Percentiles rank a stretch among this genome's conserved stretches.
Evolutionary conservation across 1,284 basidiomycete species (phyloP).

Genomic region (Fomitopsis pinicola): DNA sequence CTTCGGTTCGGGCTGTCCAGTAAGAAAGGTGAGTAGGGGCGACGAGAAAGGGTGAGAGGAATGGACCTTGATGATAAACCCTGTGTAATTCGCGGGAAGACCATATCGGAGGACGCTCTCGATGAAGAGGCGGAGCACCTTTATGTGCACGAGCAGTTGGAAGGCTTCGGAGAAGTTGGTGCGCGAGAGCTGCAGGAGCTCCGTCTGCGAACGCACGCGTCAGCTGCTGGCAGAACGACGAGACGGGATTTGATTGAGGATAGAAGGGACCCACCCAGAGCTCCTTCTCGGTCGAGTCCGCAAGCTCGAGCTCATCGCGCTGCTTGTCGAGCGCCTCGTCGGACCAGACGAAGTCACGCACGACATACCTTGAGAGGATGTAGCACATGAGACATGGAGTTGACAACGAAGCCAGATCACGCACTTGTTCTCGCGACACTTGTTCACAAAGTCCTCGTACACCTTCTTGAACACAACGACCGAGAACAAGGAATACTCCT

Average conservation of each 20-base stretch:
- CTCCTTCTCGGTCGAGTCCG: conserved; percentile 91
- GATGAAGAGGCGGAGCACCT: conserved; percentile 87
- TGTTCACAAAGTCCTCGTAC: conserved; percentile 91
- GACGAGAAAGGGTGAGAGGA: neutral
- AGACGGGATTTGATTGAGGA: neutral
- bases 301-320: conserved; percentile 74
- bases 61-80: conserved; percentile 75
- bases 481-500: conserved; percentile 85
- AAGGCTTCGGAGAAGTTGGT: conserved; percentile 98
- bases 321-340: conserved; percentile 84
- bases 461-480: conserved; percentile 92
- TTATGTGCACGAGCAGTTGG: conserved; percentile 92
- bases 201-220: conserved; percentile 56
- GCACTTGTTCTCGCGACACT: conserved; percentile 93
- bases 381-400: neutral
- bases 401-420: conserved; percentile 11
- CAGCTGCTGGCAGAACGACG: too few relatives aligned
- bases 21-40: neutral
- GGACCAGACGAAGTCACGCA: conserved; percentile 93
- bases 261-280: conserved; percentile 73
- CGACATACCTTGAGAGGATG: conserved; percentile 61
- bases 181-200: conserved; percentile 87
- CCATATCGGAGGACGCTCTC: conserved; percentile 97
- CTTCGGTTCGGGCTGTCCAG: conserved; percentile 80
- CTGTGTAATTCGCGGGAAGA: conserved; percentile 88